Percentiles rank a stretch among this genome's conserved stretches.
phyloP scores from a whole-genome alignment of 2,329 filamentous ascomycete genomes.

The Neofusicoccum umdonicola region DNA sequence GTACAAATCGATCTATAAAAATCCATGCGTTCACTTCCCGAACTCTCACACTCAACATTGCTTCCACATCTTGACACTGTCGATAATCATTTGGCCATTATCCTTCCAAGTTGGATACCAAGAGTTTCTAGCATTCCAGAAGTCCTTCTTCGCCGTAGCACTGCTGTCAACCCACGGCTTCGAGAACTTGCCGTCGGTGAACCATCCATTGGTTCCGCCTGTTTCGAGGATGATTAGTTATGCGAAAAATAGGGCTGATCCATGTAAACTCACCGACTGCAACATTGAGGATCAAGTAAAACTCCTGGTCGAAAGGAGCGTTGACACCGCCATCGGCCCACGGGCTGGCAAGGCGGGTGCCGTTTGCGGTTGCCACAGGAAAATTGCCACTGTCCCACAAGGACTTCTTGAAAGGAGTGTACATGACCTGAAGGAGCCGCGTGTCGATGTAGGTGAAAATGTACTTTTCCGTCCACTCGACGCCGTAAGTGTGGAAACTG shows the following conservation, averaged over 20 bases:
- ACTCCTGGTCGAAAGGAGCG: conserved; percentile 43
- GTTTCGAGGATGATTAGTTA: not conserved
- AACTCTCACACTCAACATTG: conserved; percentile 4
- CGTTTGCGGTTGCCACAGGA: conserved; percentile 32
- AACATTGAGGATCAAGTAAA: conserved; percentile 43
- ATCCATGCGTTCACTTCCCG: not conserved
- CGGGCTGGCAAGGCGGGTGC: conserved; percentile 36
- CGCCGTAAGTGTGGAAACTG: conserved; percentile 51
- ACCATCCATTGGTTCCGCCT: conserved; percentile 15
- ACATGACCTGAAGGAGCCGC: conserved; percentile 21
- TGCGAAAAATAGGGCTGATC: not conserved
- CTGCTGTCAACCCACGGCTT: conserved; percentile 19
- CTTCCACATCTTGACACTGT: conserved; percentile 23
- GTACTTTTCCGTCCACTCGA: conserved; percentile 55
- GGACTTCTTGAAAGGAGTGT: conserved; percentile 21
- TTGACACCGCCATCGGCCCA: conserved; percentile 34
- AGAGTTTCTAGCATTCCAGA: conserved; percentile 13
- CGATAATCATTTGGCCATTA: conserved; percentile 22
- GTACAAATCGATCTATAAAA: not conserved
- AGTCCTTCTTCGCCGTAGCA: conserved; percentile 13
- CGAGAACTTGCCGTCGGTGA: conserved; percentile 13
- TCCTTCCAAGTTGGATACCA: conserved; percentile 20
- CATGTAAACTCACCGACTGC: conserved; percentile 26
- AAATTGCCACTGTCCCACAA: conserved; percentile 42
- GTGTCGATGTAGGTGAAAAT: conserved; percentile 54